Conservation (phyloP, 768 basidiomycete genomes). For the Kwoniella bestiolae region DNA sequence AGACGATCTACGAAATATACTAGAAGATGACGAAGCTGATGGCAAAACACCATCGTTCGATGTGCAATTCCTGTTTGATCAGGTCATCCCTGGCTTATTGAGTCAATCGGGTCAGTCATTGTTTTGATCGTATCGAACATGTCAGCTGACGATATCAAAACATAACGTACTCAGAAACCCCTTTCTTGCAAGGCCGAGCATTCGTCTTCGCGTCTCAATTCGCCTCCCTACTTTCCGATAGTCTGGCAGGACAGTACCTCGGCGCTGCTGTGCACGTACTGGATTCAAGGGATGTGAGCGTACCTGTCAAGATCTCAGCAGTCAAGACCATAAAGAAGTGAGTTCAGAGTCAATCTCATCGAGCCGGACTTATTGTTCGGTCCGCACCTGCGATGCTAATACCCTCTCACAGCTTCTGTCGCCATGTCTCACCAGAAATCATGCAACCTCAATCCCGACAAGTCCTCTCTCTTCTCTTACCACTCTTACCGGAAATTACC, state of each 20-base stretch:
- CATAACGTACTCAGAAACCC: constrained; percentile 79
- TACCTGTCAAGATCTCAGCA: constrained; percentile 93
- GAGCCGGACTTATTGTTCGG: background rate
- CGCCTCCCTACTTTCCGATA: constrained; percentile 70
- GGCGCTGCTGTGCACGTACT: constrained; percentile 84
- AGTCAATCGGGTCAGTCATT: constrained; percentile 67
- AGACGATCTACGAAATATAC: constrained; percentile 72
- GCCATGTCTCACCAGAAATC: constrained; percentile 63
- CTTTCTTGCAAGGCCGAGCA: constrained; percentile 91
- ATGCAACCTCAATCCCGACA: constrained; percentile 70
- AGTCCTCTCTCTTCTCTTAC: constrained; percentile 79
- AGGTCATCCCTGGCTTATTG: constrained; percentile 78
- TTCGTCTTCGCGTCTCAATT: constrained; percentile 95
- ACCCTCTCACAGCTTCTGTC: constrained; percentile 58
- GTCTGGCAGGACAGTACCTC: constrained; percentile 81
- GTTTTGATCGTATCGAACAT: constrained; percentile 64
- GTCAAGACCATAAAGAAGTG: constrained; percentile 93
- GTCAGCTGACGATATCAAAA: no score
- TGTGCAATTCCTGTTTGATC: constrained; percentile 72
- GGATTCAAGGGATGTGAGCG: constrained; percentile 69
- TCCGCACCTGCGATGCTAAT: constrained; percentile 62
- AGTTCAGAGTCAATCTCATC: constrained; percentile 43
- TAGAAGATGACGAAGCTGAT: constrained; percentile 74
- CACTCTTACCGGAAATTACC: constrained; percentile 76
- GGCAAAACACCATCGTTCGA: constrained; percentile 73